Evolutionary conservation across 768 basidiomycete species (phyloP).

Genomic region (Cytidiella melzeri): DNA sequence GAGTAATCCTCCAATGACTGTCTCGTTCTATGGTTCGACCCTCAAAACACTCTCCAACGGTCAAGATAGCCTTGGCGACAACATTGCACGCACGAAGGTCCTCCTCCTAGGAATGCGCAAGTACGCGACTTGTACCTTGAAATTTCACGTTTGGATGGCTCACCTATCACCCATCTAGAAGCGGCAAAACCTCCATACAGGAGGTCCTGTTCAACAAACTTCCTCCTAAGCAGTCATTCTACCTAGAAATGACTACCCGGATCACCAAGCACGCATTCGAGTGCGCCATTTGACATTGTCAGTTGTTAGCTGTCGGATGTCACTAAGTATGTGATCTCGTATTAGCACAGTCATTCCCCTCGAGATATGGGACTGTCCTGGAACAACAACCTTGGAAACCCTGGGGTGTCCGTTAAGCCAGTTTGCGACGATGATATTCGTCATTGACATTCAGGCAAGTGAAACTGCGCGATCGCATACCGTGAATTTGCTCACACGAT

Average conservation of each 20-base stretch:
- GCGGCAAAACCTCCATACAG: constrained; percentile 88
- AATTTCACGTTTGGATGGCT: constrained; percentile 3
- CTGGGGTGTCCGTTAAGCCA: constrained; percentile 69
- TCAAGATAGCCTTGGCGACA: constrained; percentile 4
- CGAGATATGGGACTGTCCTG: constrained; percentile 95
- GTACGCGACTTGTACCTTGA: constrained; percentile 25
- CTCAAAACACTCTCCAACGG: constrained; percentile 9
- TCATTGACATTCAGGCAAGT: constrained; percentile 89
- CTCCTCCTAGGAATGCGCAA: constrained; percentile 68
- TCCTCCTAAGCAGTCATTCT: constrained; percentile 80
- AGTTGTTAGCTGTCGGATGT: background rate
- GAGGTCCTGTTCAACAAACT: constrained; percentile 88
- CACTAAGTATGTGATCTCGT: background rate
- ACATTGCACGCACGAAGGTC: constrained; percentile 53
- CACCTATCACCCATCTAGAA: constrained; percentile 37
- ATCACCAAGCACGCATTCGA: constrained; percentile 71
- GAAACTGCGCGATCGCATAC: background rate
- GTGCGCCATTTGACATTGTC: constrained; percentile 40
- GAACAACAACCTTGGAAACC: constrained; percentile 74
- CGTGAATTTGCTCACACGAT: background rate
- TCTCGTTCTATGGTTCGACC: constrained; percentile 6
- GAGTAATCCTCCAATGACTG: constrained; percentile 1
- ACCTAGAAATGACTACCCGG: constrained; percentile 81
- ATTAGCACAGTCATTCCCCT: constrained; percentile 84
- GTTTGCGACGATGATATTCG: constrained; percentile 84